Conservation (phyloP, 2,329 filamentous ascomycete genomes). For the Ascochyta rabiei region DNA sequence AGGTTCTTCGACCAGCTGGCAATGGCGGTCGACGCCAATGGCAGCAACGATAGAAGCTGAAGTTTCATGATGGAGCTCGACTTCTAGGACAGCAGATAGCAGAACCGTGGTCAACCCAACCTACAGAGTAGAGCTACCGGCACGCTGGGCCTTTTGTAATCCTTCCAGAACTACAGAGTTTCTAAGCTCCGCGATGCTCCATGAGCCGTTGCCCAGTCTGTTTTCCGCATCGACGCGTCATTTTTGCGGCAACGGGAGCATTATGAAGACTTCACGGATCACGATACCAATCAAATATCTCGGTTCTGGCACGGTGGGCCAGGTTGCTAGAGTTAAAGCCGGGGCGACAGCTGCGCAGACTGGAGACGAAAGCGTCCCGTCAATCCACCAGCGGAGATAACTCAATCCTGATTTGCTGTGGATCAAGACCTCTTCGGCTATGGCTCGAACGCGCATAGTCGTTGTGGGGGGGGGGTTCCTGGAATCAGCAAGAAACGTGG, state of each 20-base stretch:
- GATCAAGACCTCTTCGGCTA: neutral
- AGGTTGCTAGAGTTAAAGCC: slow-evolving; percentile 1
- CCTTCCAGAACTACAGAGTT: neutral
- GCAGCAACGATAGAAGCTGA: slow-evolving; percentile 30
- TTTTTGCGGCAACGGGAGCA: slow-evolving; percentile 26
- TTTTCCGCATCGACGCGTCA: slow-evolving; percentile 23
- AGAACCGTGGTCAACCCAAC: slow-evolving; percentile 1
- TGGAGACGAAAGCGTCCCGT: neutral
- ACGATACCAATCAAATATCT: slow-evolving; percentile 27
- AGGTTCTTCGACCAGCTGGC: slow-evolving; percentile 57
- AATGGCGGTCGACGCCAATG: slow-evolving; percentile 22
- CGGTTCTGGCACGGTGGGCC: slow-evolving; percentile 25
- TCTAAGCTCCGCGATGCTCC: slow-evolving; percentile 5
- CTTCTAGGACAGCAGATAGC: neutral
- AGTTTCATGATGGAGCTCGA: slow-evolving; percentile 32
- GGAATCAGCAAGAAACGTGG: slow-evolving; percentile 11
- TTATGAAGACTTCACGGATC: neutral
- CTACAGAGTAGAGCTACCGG: slow-evolving; percentile 10
- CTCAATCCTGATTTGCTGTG: slow-evolving; percentile 11
- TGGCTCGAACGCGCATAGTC: slow-evolving; percentile 8
- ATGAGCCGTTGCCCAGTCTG: slow-evolving; percentile 7
- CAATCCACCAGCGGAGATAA: slow-evolving; percentile 7
- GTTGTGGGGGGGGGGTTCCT: slow-evolving; percentile 8
- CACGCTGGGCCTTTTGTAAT: slow-evolving; percentile 30
- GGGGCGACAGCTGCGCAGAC: slow-evolving; percentile 1